Conservation (phyloP, 1,284 basidiomycete species). For the Moesziomyces parantarcticus region DNA sequence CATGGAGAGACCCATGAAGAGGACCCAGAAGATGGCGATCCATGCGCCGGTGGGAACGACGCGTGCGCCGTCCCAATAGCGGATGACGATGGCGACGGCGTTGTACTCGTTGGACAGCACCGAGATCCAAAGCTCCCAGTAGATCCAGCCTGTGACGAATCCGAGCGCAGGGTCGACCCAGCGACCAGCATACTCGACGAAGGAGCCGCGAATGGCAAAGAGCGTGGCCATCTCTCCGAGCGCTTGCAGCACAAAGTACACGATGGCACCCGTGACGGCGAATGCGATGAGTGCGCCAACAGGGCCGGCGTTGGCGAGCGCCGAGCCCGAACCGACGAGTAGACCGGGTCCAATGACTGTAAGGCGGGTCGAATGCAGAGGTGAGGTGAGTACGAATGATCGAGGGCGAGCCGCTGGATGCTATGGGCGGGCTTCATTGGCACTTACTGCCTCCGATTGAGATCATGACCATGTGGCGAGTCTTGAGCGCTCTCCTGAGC, state of each 20-base stretch:
- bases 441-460: constrained; percentile 46
- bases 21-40: constrained; percentile 54
- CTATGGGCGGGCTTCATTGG: too few relatives aligned
- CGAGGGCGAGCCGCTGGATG: too few relatives aligned
- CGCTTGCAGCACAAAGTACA: constrained; percentile 49
- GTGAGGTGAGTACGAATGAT: too few relatives aligned
- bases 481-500: constrained; percentile 47
- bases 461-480: constrained; percentile 58
- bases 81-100: constrained; percentile 44
- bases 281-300: constrained; percentile 51
- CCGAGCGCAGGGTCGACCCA: constrained; percentile 82
- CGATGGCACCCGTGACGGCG: constrained; percentile 47
- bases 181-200: constrained; percentile 81
- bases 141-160: constrained; percentile 72
- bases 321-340: constrained; percentile 47
- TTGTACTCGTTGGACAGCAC: constrained; percentile 52
- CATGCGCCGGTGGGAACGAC: constrained; percentile 28
- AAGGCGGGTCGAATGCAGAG: too few relatives aligned
- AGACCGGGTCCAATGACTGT: constrained; percentile 55
- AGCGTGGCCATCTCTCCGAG: constrained; percentile 68
- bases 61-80: constrained; percentile 35
- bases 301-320: constrained; percentile 49
- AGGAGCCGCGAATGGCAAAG: constrained; percentile 75
- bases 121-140: constrained; percentile 48
- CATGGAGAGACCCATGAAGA: constrained; percentile 39